Evolutionary conservation across 2,329 filamentous ascomycete species (phyloP), one percentile per base, ranked within the genome.

Genomic region (Cryphonectria carpinicola): DNA sequence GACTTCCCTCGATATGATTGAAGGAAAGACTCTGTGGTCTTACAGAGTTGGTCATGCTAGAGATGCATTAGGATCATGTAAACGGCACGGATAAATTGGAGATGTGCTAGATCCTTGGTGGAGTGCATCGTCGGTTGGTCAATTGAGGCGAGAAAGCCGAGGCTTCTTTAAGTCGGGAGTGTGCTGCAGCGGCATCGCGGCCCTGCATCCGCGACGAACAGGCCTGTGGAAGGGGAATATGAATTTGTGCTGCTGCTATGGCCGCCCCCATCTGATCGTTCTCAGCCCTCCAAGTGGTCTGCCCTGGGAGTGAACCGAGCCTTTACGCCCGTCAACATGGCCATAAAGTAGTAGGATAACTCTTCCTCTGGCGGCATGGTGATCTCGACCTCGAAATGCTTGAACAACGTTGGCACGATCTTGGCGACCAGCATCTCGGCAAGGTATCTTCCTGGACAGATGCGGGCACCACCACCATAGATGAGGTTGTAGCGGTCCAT

Each of bases 381-480:
- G 3, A 82, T 78, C 67, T 83, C 76, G 0, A 87, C 76, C 7
- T 84, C 80, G 68, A 88, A 88, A 58, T 81, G 79, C 6, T 76
- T 76, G 3, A 87, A 68, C 22, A 88, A 70, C 0, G 79, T 76
- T 0, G 81, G 76, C 0, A 87, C 77, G 0, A 81, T 77, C 73
- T 85, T 87, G 66, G 78, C 79, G 0, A 88, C 78, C 2, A 87
- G 77, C 69, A 88, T 73, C 74, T 88, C 85, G 0, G 85, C 86
- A 14, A 88, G 76, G 58, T 86, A 81, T 4, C 84, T 76, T 0
- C 86, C 86, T 0, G 86, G 86, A 70, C 86, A 88, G 0, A 81
- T 83, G 46, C 85, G 80, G 3, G 82, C 80, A 3, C 86, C 85
- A 2, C 85, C 85, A 3, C 86, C 86, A 84, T 85, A 88, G 7